Evolutionary conservation across 164 flowering plant genomes (phyloP), one percentile per base, ranked within the genome.

Genomic region (Vitis cinerea): DNA sequence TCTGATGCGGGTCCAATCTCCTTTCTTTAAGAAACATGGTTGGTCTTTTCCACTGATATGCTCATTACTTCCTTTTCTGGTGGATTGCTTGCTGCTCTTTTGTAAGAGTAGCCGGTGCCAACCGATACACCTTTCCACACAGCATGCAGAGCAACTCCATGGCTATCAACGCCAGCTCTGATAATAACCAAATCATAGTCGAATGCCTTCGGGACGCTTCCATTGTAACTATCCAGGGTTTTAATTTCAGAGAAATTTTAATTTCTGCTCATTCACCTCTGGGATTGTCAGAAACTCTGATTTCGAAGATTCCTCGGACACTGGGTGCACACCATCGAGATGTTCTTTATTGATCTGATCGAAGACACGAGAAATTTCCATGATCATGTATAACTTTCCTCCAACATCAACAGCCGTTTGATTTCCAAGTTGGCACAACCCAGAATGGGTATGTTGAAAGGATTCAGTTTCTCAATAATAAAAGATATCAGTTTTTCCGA

Each of bases 11-110:
- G 23, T 23, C 23, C 23, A 23, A 23, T 23, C 23, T 23, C 63
- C 98, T 98, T 86, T 95, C 99, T 78, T 87, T 93, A 19, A 95
- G 87, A 74, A 91, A 93, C 9, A 89, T 71, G 9, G 90, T 90
- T 1, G 99, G 99, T 74, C 99, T 87, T 83, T 91, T 95, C 99
- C 99, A 95, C 78, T 95, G 93, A 71, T 95, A 95, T 49, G 99
- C 99, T 61, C 97, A 87, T 52, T 97, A 91, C 72, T 98, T 88
- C 79, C 99, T 85, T 67, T 80, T 95, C 81, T 93, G 93, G 86
- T 95, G 99, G 71, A 77, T 70, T 31, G 87, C 77, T 67, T 86
- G 97, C 60, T 91, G 78, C 71, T 89, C 92, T 61, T 86, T 64
- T 0, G 99, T 95, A 50, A 95, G 91, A 59, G 97, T 90, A 68